These are phyloP conservation scores for Penicillium sp. DNA, from an alignment of 2,329 filamentous ascomycete genomes.

Conservation along the genomic window DNA sequence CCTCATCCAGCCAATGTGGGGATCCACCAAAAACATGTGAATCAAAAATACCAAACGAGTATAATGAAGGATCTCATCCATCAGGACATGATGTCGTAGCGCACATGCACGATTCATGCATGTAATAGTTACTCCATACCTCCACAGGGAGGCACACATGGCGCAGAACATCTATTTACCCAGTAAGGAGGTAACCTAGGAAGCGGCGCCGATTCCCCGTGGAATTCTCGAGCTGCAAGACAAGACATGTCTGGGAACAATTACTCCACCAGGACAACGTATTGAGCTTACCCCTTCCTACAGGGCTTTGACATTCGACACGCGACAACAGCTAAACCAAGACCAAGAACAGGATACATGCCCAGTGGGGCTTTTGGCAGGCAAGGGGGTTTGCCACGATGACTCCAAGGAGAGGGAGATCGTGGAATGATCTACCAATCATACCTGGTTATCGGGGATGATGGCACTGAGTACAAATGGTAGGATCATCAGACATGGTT, in stretches of 20 bases:
- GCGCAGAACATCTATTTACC: neutral
- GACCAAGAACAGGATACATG: neutral
- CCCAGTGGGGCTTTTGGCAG: neutral
- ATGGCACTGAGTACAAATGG: neutral
- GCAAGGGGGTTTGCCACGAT: constrained; percentile 7
- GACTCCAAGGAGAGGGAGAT: constrained; percentile 3
- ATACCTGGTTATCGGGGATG: neutral
- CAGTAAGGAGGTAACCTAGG: neutral
- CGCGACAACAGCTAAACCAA: neutral
- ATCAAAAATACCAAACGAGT: neutral
- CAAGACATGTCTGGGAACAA: constrained; percentile 2
- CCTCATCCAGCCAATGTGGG: too few species aligned
- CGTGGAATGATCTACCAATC: constrained; percentile 19
- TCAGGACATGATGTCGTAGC: neutral
- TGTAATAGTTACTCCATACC: neutral
- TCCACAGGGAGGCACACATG: neutral
- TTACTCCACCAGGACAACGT: neutral
- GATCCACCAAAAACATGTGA: neutral
- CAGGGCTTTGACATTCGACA: neutral
- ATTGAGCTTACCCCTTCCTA: neutral
- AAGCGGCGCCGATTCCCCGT: neutral
- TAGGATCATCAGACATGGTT: neutral
- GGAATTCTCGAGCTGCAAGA: constrained; percentile 3
- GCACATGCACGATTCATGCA: neutral
- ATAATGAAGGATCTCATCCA: neutral